phyloP scores from a whole-genome alignment of 148 eudicot genomes.

The Diospyros kaki region DNA sequence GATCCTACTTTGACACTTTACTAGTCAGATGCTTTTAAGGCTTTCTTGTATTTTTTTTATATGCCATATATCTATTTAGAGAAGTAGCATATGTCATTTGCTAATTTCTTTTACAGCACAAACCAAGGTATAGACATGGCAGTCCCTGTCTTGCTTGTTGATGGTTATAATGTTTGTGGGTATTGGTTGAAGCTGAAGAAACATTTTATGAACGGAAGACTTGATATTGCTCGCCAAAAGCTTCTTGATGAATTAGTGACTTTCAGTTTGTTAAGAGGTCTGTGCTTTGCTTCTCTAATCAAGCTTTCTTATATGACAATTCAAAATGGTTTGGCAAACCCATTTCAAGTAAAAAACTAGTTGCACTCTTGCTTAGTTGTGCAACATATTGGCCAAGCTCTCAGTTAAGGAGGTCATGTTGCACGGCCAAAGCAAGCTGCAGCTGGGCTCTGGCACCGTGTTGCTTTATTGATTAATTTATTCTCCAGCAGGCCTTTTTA shows the following conservation, averaged over 20 bases:
- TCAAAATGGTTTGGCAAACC: neutral
- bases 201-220: conserved; percentile 79
- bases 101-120: conserved; percentile 49
- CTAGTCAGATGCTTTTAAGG: conserved; percentile 44
- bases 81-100: conserved; percentile 15
- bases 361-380: conserved; percentile 1
- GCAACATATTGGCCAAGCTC: neutral
- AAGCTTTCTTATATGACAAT: neutral
- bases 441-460: neutral
- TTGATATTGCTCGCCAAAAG: conserved; percentile 90
- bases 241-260: conserved; percentile 78
- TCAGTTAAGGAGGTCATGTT: neutral
- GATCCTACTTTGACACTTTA: conserved; percentile 82
- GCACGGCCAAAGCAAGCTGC: neutral
- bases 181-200: conserved; percentile 93
- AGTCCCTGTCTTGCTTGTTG: conserved; percentile 91
- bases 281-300: conserved; percentile 27
- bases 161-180: conserved; percentile 98
- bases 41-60: conserved; percentile 14
- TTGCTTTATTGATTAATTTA: neutral
- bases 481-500: neutral
- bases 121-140: conserved; percentile 73
- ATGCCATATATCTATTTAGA: conserved; percentile 10
- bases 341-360: neutral
- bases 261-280: conserved; percentile 89